Evolutionary conservation across 257 asterid species (phyloP).

Genomic region (Nicotiana knightiana): DNA sequence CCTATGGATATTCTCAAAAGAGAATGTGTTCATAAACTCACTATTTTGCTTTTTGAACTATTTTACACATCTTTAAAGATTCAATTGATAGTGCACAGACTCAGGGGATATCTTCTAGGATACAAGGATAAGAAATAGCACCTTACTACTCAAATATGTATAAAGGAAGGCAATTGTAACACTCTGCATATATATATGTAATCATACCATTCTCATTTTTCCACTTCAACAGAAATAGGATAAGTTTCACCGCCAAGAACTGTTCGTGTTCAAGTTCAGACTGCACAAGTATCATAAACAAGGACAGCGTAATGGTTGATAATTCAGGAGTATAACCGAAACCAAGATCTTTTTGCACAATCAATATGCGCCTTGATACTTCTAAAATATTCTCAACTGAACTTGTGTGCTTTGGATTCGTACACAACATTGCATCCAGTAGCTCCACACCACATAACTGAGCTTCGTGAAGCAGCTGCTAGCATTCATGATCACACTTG

Average conservation of each 20-base stretch:
- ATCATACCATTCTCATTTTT: conserved; percentile 62
- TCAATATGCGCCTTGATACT: conserved; percentile 59
- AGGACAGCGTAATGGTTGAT: conserved; percentile 47
- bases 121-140: background rate
- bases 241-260: conserved; percentile 47
- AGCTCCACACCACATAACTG: conserved; percentile 68
- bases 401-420: conserved; percentile 41
- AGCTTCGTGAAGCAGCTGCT: conserved; percentile 62
- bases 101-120: background rate
- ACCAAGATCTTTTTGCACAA: conserved; percentile 76
- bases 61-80: background rate
- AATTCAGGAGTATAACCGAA: conserved; percentile 48
- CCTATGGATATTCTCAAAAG: background rate
- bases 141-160: background rate
- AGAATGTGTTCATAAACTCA: background rate
- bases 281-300: conserved; percentile 54
- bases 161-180: background rate
- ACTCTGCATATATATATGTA: background rate
- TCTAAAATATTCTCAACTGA: conserved; percentile 61
- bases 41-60: background rate
- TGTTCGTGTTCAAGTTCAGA: conserved; percentile 96
- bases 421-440: conserved; percentile 47
- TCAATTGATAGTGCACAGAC: background rate
- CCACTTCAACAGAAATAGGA: conserved; percentile 70
- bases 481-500: conserved; percentile 23